These are phyloP conservation scores for Thermoascus crustaceus DNA, from an alignment of 2,329 filamentous ascomycete species.

Conservation along the genomic window DNA sequence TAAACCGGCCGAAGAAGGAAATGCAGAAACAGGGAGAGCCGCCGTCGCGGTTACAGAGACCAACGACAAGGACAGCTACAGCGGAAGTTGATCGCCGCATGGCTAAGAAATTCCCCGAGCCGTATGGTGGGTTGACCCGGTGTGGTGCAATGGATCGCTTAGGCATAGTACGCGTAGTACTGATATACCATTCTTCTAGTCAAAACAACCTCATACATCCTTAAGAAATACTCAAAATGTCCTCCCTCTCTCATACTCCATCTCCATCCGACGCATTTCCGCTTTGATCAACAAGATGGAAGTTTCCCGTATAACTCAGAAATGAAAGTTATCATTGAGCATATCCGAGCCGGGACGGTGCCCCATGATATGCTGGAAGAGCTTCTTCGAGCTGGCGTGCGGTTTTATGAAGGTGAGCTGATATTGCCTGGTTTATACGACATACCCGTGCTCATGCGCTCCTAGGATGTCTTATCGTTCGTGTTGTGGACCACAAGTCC, in stretches of 20 bases:
- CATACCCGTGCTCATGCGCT: slow-evolving; percentile 7
- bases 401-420: slow-evolving; percentile 74
- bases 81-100: slow-evolving; percentile 26
- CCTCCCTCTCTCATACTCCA: slow-evolving; percentile 81
- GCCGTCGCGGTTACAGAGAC: slow-evolving; percentile 24
- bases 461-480: slow-evolving; percentile 74
- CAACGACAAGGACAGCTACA: slow-evolving; percentile 23
- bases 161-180: slow-evolving; percentile 6
- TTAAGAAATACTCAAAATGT: slow-evolving; percentile 66
- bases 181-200: slow-evolving; percentile 44
- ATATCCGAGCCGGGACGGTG: slow-evolving; percentile 66
- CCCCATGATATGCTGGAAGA: slow-evolving; percentile 84
- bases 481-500: slow-evolving; percentile 81
- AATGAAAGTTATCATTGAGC: slow-evolving; percentile 74
- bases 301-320: slow-evolving; percentile 88
- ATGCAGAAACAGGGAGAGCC: slow-evolving; percentile 33
- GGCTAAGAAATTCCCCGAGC: slow-evolving; percentile 35
- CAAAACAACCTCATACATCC: slow-evolving; percentile 64
- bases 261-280: slow-evolving; percentile 75
- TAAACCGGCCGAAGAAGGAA: slow-evolving; percentile 53
- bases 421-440: not conserved
- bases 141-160: not conserved
- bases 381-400: slow-evolving; percentile 61
- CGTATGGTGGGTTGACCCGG: slow-evolving; percentile 32
- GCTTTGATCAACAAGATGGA: slow-evolving; percentile 88